Evolutionary conservation across 2,329 filamentous ascomycete genomes (phyloP).

Genomic region (Zymoseptoria brevis): DNA sequence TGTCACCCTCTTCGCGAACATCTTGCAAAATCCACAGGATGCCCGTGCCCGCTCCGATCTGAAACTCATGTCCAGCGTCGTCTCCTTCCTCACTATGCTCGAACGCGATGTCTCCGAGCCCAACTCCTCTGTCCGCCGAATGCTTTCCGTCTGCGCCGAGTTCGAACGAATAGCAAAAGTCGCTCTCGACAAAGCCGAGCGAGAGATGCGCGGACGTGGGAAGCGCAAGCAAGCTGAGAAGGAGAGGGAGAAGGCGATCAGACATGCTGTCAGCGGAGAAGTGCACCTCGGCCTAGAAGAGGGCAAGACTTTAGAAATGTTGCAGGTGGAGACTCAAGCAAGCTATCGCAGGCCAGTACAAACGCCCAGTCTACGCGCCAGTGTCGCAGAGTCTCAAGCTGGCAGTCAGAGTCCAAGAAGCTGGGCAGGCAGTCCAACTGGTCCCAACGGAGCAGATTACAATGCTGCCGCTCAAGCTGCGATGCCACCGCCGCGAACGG

Average conservation of each 20-base stretch:
- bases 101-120: constrained; percentile 55
- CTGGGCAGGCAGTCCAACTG: constrained; percentile 20
- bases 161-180: constrained; percentile 90
- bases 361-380: constrained; percentile 25
- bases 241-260: constrained; percentile 30
- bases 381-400: constrained; percentile 17
- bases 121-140: constrained; percentile 83
- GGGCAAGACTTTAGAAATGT: constrained; percentile 29
- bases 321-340: constrained; percentile 30
- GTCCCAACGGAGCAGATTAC: constrained; percentile 11
- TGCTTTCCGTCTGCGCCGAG: constrained; percentile 90
- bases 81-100: constrained; percentile 82
- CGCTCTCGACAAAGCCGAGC: constrained; percentile 85
- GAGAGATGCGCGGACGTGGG: constrained; percentile 67
- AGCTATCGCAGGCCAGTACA: constrained; percentile 27
- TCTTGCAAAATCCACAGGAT: constrained; percentile 89
- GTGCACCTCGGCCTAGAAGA: constrained; percentile 24
- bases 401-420: constrained; percentile 24
- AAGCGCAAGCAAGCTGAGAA: constrained; percentile 71
- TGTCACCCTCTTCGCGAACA: constrained; percentile 92
- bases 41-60: constrained; percentile 80
- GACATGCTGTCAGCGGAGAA: constrained; percentile 18
- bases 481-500: constrained; percentile 7
- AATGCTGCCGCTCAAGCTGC: constrained; percentile 11
- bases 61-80: constrained; percentile 83